Evolutionary conservation across 371 early-diverging fungal genomes (phyloP).

Genomic region (Mucor circinelloides): DNA sequence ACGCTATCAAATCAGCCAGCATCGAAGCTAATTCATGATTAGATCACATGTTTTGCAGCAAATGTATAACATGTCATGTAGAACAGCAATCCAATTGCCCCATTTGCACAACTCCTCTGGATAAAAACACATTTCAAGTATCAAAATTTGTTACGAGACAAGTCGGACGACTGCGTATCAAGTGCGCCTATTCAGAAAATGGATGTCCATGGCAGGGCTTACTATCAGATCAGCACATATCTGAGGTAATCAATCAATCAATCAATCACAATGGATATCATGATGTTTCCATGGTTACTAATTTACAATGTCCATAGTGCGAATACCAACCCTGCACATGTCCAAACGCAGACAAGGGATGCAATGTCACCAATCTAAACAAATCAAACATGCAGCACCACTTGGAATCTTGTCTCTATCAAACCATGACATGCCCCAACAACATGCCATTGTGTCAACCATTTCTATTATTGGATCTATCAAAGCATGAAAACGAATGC

Average conservation of each 20-base stretch:
- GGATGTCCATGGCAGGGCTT: slow-evolving; percentile 53
- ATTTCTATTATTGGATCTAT: slow-evolving; percentile 37
- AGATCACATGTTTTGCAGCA: slow-evolving; percentile 55
- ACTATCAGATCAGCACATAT: slow-evolving; percentile 36
- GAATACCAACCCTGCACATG: slow-evolving; percentile 29
- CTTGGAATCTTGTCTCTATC: slow-evolving; percentile 33
- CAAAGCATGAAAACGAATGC: slow-evolving; percentile 42
- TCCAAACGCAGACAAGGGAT: slow-evolving; percentile 46
- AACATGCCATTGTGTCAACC: slow-evolving; percentile 39
- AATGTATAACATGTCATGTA: slow-evolving; percentile 40
- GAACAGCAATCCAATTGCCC: slow-evolving; percentile 35
- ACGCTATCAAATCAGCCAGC: neutral
- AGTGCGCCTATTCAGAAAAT: slow-evolving; percentile 33
- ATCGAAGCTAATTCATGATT: neutral
- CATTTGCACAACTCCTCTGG: slow-evolving; percentile 27
- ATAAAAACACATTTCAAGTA: slow-evolving; percentile 33
- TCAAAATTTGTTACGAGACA: slow-evolving; percentile 54
- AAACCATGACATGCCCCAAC: slow-evolving; percentile 46
- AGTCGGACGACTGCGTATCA: slow-evolving; percentile 42
- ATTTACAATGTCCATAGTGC: slow-evolving; percentile 26
- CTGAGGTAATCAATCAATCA: slow-evolving; percentile 28
- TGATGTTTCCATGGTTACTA: neutral
- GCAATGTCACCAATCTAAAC: slow-evolving; percentile 26
- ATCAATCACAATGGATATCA: neutral
- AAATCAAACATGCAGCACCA: slow-evolving; percentile 31